Evolutionary conservation across 208 protist genomes (phyloP), one percentile per base, ranked within the genome.

Genomic region (Trypanosoma caninum): DNA sequence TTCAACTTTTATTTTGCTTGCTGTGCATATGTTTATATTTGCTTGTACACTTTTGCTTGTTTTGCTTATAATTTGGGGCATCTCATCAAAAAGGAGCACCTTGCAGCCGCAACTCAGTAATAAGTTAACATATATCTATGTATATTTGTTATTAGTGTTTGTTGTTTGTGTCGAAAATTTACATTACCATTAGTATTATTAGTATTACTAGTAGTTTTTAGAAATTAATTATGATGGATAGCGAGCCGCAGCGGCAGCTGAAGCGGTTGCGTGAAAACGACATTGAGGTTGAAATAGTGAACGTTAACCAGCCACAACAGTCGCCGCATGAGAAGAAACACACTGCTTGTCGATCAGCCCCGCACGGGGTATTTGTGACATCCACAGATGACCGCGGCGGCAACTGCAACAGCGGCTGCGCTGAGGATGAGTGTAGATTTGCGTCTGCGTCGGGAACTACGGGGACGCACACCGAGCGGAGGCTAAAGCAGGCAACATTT

Each of bases 401-500:
- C 16, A 48, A 53, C 16, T 50, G 45, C 45, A n/a, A n/a, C n/a
- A n/a, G n/a, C n/a, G n/a, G n/a, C n/a, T n/a, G n/a, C n/a, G n/a
- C n/a, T n/a, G n/a, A n/a, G n/a, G n/a, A n/a, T n/a, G n/a, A n/a
- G n/a, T n/a, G n/a, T n/a, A n/a, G n/a, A n/a, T n/a, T n/a, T n/a
- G n/a, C n/a, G n/a, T n/a, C n/a, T n/a, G n/a, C n/a, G n/a, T n/a
- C n/a, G n/a, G n/a, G n/a, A n/a, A 42, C 34, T 11, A 38, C 40
- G 13, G 60, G 59, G 33, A 31, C 45, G 4, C 70, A 63, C 4
- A 38, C 48, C 7, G 54, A 61, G 44, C 72, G 76, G 38, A 56
- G 63, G 58, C 65, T 85, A 45, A 85, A 82, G 71, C 84, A 91
- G 64, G 56, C 69, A 25, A 87, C 78, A 33, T 65, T 91, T 18